Evolutionary conservation across 129 eudicot genomes (phyloP).

Genomic region (Cynara cardunculus): DNA sequence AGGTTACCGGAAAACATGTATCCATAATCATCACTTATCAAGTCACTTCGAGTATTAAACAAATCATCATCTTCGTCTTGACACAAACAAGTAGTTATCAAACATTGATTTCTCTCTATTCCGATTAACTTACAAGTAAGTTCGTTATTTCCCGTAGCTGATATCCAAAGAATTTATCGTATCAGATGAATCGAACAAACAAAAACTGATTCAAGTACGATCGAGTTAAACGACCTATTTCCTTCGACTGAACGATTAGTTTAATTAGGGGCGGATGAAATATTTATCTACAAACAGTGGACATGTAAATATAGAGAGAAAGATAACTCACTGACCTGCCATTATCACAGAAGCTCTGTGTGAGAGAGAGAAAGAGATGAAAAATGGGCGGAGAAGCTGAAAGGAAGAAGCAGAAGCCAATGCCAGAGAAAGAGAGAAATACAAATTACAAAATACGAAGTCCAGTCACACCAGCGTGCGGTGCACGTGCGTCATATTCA

Average conservation of each 20-base stretch:
- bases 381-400: slow-evolving; percentile 34
- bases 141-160: slow-evolving; percentile 10
- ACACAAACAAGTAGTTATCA: not conserved
- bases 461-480: slow-evolving; percentile 19
- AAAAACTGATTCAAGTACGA: not conserved
- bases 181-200: slow-evolving; percentile 15
- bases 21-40: not conserved
- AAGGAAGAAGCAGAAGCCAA: slow-evolving; percentile 11
- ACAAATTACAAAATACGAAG: not conserved
- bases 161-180: not conserved
- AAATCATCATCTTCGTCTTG: slow-evolving; percentile 16
- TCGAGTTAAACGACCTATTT: not conserved
- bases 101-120: not conserved
- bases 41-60: not conserved
- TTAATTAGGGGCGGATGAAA: slow-evolving; percentile 1
- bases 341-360: slow-evolving; percentile 15
- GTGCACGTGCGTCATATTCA: slow-evolving; percentile 25
- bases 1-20: not conserved
- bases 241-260: not conserved
- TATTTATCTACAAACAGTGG: not conserved
- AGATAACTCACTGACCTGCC: slow-evolving; percentile 19
- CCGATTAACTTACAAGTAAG: slow-evolving; percentile 5
- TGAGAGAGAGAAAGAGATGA: slow-evolving; percentile 4
- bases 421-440: not conserved
- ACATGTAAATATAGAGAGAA: not conserved